Evolutionary conservation across 257 asterid species (phyloP).

Genomic region (Forsythia suspensa): DNA sequence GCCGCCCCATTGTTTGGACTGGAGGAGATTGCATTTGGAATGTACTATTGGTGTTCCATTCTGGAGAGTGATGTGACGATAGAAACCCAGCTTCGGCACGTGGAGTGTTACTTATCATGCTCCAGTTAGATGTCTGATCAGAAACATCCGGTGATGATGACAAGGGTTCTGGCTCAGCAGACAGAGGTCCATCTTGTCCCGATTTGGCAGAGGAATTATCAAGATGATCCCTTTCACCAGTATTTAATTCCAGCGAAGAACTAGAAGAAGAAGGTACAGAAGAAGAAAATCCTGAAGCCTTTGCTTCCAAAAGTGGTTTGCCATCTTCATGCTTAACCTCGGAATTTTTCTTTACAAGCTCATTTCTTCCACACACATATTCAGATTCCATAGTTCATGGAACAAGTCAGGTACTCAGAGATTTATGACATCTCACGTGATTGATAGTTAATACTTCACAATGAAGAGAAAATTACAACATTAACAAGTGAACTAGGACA

Average conservation of each 20-base stretch:
- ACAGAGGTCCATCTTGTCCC: conserved; percentile 22
- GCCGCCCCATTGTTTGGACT: conserved; percentile 48
- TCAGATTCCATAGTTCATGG: conserved; percentile 45
- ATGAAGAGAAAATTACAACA: not conserved
- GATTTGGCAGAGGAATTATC: conserved; percentile 19
- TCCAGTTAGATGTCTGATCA: conserved; percentile 35
- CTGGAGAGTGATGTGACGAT: conserved; percentile 21
- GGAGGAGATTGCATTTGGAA: conserved; percentile 49
- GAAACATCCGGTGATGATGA: conserved; percentile 13
- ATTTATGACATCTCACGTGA: conserved; percentile 3
- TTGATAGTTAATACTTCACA: conserved; percentile 13
- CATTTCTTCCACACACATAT: conserved; percentile 21
- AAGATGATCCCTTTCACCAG: conserved; percentile 6
- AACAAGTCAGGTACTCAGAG: not conserved
- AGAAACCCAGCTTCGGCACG: conserved; percentile 21
- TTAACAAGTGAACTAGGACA: not conserved
- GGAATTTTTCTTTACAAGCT: conserved; percentile 12
- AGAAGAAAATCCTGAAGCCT: conserved; percentile 7
- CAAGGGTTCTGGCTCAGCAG: conserved; percentile 22
- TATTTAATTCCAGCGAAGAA: conserved; percentile 18
- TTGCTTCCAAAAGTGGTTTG: conserved; percentile 16
- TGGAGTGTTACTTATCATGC: conserved; percentile 52
- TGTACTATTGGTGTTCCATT: conserved; percentile 20
- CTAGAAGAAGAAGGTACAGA: conserved; percentile 30
- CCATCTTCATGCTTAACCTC: conserved; percentile 25